Evolutionary conservation across 768 basidiomycete species (phyloP).

Genomic region (Dendrothele bispora): DNA sequence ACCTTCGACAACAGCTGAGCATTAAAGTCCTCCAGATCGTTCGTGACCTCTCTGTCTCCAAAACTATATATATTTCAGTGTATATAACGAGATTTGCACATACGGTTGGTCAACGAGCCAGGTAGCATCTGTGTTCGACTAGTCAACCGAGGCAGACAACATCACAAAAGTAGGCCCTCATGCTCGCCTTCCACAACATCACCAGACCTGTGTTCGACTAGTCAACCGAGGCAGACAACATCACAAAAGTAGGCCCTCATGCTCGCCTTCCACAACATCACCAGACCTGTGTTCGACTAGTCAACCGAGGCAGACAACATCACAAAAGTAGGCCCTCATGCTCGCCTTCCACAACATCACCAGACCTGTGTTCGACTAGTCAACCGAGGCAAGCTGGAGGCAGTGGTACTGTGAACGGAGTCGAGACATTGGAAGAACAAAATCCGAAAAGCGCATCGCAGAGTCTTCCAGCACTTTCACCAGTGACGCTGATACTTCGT

Average conservation of each 20-base stretch:
- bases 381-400: conserved; percentile 36
- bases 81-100: neutral
- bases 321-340: conserved; percentile 1
- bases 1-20: conserved; percentile 24
- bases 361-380: conserved; percentile 28
- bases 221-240: conserved; percentile 40
- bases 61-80: neutral
- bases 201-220: conserved; percentile 26
- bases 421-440: conserved; percentile 27
- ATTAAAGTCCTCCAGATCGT: conserved; percentile 25
- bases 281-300: conserved; percentile 31
- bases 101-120: neutral
- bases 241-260: conserved; percentile 21
- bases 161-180: too few species aligned
- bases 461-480: conserved; percentile 32
- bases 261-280: conserved; percentile 31
- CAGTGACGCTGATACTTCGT: conserved; percentile 28
- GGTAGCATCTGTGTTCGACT: conserved; percentile 20
- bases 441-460: conserved; percentile 37
- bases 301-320: conserved; percentile 31
- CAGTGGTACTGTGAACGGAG: conserved; percentile 22
- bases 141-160: conserved; percentile 30
- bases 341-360: neutral
- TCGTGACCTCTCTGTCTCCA: conserved; percentile 20
- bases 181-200: conserved; percentile 17